Evolutionary conservation across 2,329 filamentous ascomycete genomes (phyloP), one percentile per base, ranked within the genome.

Genomic region (Sclerotiophoma versabilis): DNA sequence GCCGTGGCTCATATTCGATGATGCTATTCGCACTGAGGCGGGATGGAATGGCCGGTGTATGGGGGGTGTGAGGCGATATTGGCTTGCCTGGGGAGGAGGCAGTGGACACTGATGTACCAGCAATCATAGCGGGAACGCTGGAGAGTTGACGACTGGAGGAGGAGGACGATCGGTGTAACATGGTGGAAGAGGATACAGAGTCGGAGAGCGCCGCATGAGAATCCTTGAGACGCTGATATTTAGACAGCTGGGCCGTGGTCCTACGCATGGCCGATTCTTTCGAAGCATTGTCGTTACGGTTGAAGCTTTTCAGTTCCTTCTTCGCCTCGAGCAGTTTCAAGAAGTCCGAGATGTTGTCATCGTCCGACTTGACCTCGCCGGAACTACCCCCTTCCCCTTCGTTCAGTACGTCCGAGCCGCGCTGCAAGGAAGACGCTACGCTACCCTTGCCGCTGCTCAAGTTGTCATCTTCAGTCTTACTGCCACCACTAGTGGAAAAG

Each of bases 261-360:
- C 86, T 85, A 70, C 89, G 90, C 41, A 88, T 88, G 0, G 88
- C 84, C 20, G 87, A 85, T 60, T 92, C 88, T 8, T 86, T 83
- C 8, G 79, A 73, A 15, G 77, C 74, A 29, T 78, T 75, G 58
- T 84, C 86, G 64, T 84, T 87, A 14, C 85, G 81, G 39, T 92
- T 87, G 52, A 97, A 90, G 73, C 88, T 91, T 73, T 86, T 87
- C 22, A 95, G 76, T n/a, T 92, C 93, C 75, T 93, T 96, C 71
- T 91, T 91, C 65, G 87, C 88, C 56, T 98, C 93, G 6, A 99
- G 81, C 58, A 92, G 83, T 67, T 96, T 96, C 57, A 99, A 78
- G 65, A 98, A 99, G 46, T 96, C 92, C 0, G 91, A 92, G 33
- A 99, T 96, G 60, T 95, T 93, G 65, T 96, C 91, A 66, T 96